Base-by-base conservation (phyloP, 2,329 filamentous ascomycete genomes). In the Sphaerostilbella broomeana region DNA sequence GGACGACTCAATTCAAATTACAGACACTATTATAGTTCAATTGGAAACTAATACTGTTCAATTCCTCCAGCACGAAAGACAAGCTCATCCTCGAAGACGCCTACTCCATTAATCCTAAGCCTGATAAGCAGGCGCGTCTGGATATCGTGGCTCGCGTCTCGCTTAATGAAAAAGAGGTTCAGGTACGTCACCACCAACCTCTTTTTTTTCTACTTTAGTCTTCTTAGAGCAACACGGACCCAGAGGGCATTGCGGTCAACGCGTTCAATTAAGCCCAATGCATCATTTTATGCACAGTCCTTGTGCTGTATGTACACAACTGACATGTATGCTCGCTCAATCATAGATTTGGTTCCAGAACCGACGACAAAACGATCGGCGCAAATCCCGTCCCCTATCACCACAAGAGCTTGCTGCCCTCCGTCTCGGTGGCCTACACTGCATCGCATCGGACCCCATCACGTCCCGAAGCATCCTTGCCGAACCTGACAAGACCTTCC, bases 281-380 rank as follows among this genome's bases (percentile, higher is more conserved):
- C 28, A 40, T 11, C 32, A 43, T 33, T 17, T 35, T 35, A 29
- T 43, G 36, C 36, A 39, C 21, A 16, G 24, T 21, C 29, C 27
- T 40, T 32, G 36, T 41, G 30, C 38, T 28, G 13, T 5, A 34
- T 7, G 16, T 19, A 39, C 21, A 33, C 18, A 29, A 28, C 38
- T 40, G 31, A 35, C 37, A 35, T 28, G 42, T 47, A 27, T 11
- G 15, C 17, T 21, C 3, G 19, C 38, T 25, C 25, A 27, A 18
- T 40, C 31, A n/a, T 43, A 95, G 90, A 95, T 95, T 53, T 97
- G 90, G 90, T 95, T 95, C 65, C 90, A 95, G 57, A 95, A 95
- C 57, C 79, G 88, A 56, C 77, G 90, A 49, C 90, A 97, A 62
- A 95, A 94, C 62, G 86, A 94, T 60, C 78, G 90, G 52, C 79